Evolutionary conservation across 192 early-diverging fungal genomes (phyloP).

Genomic region (Fimicolochytrium jonesii): DNA sequence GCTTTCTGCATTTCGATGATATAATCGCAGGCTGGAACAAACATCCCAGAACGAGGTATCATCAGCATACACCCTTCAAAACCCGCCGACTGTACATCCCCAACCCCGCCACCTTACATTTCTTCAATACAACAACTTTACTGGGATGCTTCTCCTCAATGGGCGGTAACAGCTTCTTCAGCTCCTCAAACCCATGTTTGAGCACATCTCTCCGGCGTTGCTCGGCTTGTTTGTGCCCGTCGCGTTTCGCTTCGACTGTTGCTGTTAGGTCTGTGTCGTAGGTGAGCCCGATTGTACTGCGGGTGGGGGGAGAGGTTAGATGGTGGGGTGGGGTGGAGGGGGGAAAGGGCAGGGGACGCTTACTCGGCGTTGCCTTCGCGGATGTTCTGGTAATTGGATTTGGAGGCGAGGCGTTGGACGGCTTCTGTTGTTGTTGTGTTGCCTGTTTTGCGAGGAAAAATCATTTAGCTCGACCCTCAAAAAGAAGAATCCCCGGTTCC

Average conservation of each 20-base stretch:
- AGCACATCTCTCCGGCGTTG: conserved; percentile 93
- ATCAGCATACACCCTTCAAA: not conserved
- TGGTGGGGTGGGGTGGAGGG: not conserved
- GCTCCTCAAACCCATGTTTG: conserved; percentile 82
- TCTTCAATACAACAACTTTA: conserved; percentile 77
- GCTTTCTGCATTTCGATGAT: conserved; percentile 16
- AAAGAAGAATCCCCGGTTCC: too few species aligned
- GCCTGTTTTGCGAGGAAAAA: too few species aligned
- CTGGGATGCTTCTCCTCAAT: conserved; percentile 78
- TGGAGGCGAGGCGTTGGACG: conserved; percentile 50
- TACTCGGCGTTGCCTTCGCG: conserved; percentile 82
- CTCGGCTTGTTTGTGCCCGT: conserved; percentile 92
- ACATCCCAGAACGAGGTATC: not conserved
- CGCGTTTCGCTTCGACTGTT: conserved; percentile 77
- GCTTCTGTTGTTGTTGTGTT: too few species aligned
- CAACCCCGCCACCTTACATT: conserved; percentile 31
- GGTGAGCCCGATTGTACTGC: conserved; percentile 63
- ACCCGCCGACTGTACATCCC: not conserved
- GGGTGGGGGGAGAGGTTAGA: not conserved
- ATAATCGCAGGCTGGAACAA: conserved; percentile 28
- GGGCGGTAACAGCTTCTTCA: conserved; percentile 65
- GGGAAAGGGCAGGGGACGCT: conserved; percentile 16
- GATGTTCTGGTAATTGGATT: conserved; percentile 84
- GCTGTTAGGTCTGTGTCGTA: conserved; percentile 72
- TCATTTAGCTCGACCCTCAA: too few species aligned